These are phyloP conservation scores for Lactarius akahatsu DNA, from an alignment of 768 basidiomycete genomes.

Conservation along the genomic window DNA sequence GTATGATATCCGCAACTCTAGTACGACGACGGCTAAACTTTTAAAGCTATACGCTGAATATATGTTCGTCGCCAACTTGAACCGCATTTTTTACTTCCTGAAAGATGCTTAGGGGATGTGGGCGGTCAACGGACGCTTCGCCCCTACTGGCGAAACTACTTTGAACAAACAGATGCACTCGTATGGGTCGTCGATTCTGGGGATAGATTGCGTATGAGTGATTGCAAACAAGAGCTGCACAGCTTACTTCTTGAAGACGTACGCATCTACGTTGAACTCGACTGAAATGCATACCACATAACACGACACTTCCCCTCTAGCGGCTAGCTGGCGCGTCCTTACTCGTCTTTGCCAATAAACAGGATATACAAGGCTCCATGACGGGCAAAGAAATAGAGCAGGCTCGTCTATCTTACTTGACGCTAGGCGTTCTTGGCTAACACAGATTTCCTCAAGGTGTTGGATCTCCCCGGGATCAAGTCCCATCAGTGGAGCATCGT, in stretches of 20 bases:
- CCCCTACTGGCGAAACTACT: conserved; percentile 99
- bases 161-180: conserved; percentile 96
- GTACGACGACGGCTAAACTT: conserved; percentile 1
- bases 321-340: conserved; percentile 94
- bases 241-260: conserved; percentile 91
- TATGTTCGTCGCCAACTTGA: conserved; percentile 50
- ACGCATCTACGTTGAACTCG: conserved; percentile 24
- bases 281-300: neutral
- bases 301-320: conserved; percentile 42
- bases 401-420: conserved; percentile 47
- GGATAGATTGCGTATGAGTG: conserved; percentile 84
- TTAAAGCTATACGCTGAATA: conserved; percentile 70
- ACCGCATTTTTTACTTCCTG: neutral
- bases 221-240: conserved; percentile 87
- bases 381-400: conserved; percentile 76
- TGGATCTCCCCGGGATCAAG: conserved; percentile 76
- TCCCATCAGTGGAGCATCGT: conserved; percentile 90
- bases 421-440: neutral
- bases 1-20: conserved; percentile 27
- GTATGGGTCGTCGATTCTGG: conserved; percentile 99
- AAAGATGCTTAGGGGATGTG: conserved; percentile 77
- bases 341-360: conserved; percentile 96
- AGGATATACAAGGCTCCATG: conserved; percentile 90
- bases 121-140: conserved; percentile 94
- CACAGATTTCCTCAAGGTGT: conserved; percentile 49